Base-by-base conservation (phyloP, 768 basidiomycete genomes). In the Tulasnella sp. region DNA sequence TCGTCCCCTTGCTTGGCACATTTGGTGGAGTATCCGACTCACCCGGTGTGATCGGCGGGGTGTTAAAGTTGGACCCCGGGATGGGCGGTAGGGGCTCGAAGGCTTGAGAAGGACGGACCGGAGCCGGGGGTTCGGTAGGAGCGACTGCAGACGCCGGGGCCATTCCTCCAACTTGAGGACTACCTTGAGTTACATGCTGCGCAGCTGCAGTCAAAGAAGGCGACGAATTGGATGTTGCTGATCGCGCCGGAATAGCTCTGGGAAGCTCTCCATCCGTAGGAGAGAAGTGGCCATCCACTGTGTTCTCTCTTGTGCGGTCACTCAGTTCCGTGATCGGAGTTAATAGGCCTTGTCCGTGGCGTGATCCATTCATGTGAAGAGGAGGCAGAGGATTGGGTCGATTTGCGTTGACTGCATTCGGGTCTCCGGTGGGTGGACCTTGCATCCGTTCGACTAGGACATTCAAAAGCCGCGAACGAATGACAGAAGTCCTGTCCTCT, bases 401-500 rank as follows among this genome's bases (percentile, higher is more conserved):
- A 7, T 67, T 39, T 8, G 37, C 19, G 38, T 40, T 38, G 38
- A 36, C 34, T 12, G 75, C 52, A 34, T 40, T 37, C 37, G 75
- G 37, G 15, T 67, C 38, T 15, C 31, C 36, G 7, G 29, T 71
- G 29, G 75, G 78, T 49, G 81, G 79, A 67, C 83, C 85, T 42
- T 86, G 86, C 88, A 94, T 89, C 72, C 91, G 88, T 45, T 89
- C 86, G n/a, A 85, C 82, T 39, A 93, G 84, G 31, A 93, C 87
- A 67, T 85, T 85, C 77, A 90, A 85, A 74, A 95, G 85, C 76
- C 87, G 86, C 6, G 87, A 84, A 17, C 94, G 86, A 78, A 92
- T 86, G 11, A 85, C 83, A 3, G 93, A 91, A 7, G 93, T 93
- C n/a, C 88, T 87, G 79, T 93, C 91, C 71, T 92, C 89, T 72